Evolutionary conservation across 345 rosid species (phyloP).

Genomic region (Alliaria petiolata): DNA sequence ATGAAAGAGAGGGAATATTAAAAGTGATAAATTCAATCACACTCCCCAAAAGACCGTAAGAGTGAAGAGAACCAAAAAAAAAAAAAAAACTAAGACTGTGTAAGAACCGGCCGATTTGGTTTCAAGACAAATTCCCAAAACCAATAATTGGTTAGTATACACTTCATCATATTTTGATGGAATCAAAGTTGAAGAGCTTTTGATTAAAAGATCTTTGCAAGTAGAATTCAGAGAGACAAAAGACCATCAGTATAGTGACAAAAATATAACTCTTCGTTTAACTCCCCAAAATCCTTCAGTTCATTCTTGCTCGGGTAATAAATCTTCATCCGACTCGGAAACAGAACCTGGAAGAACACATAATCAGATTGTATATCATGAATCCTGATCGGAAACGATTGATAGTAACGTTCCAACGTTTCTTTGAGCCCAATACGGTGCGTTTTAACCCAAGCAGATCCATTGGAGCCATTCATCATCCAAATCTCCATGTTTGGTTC

Average conservation of each 20-base stretch:
- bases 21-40: no score
- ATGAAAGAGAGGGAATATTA: no score
- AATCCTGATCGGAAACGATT: conserved; percentile 3
- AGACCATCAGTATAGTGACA: conserved; percentile 19
- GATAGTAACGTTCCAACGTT: neutral
- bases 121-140: neutral
- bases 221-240: conserved; percentile 14
- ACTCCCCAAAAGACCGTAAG: neutral
- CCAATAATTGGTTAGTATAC: neutral
- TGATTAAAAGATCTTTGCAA: neutral
- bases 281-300: neutral
- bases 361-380: conserved; percentile 22
- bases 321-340: conserved; percentile 12
- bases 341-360: conserved; percentile 20
- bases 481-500: conserved; percentile 23
- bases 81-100: no score
- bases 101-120: neutral
- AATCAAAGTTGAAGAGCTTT: neutral
- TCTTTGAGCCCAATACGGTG: neutral
- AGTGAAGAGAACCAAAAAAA: no score
- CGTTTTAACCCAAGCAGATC: conserved; percentile 16
- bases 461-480: conserved; percentile 10
- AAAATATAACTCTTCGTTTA: neutral
- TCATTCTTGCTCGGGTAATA: conserved; percentile 13
- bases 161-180: neutral